These are phyloP conservation scores for Yamadazyma akitaensis DNA, from an alignment of 805 yeast genomes.

Conservation along the genomic window DNA sequence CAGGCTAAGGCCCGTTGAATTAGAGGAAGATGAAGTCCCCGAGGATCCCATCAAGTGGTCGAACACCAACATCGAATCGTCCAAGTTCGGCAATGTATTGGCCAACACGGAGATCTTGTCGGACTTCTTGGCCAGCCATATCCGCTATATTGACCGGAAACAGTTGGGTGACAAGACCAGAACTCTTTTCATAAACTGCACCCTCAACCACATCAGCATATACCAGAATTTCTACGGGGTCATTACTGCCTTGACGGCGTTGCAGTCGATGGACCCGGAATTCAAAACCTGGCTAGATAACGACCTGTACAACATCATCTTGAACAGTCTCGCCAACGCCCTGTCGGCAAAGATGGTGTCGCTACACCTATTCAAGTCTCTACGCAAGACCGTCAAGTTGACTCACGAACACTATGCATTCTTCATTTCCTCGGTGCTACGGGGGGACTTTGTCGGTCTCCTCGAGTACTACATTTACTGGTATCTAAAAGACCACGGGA, in stretches of 20 bases:
- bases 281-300: conserved; percentile 25
- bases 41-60: conserved; percentile 14
- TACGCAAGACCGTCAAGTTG: conserved; percentile 12
- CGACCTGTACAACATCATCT: conserved; percentile 29
- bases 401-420: conserved; percentile 18
- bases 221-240: conserved; percentile 36
- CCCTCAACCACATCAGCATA: conserved; percentile 31
- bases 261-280: conserved; percentile 16
- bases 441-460: conserved; percentile 22
- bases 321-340: conserved; percentile 25
- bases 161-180: conserved; percentile 17
- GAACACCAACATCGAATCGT: conserved; percentile 23
- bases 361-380: conserved; percentile 19
- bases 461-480: conserved; percentile 23
- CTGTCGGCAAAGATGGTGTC: conserved; percentile 28
- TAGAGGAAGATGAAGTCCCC: conserved; percentile 11
- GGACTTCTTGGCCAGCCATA: conserved; percentile 22
- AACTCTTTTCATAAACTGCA: conserved; percentile 32
- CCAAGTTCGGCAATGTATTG: conserved; percentile 30
- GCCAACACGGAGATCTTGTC: conserved; percentile 25
- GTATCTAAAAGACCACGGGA: conserved; percentile 17
- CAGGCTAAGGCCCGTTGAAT: conserved; percentile 4
- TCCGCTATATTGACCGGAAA: conserved; percentile 18
- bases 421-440: conserved; percentile 23
- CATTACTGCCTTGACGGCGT: conserved; percentile 17